Evolutionary conservation across 116 monocot species (phyloP), one percentile per base, ranked within the genome.

Genomic region (Phalaenopsis hybrid): DNA sequence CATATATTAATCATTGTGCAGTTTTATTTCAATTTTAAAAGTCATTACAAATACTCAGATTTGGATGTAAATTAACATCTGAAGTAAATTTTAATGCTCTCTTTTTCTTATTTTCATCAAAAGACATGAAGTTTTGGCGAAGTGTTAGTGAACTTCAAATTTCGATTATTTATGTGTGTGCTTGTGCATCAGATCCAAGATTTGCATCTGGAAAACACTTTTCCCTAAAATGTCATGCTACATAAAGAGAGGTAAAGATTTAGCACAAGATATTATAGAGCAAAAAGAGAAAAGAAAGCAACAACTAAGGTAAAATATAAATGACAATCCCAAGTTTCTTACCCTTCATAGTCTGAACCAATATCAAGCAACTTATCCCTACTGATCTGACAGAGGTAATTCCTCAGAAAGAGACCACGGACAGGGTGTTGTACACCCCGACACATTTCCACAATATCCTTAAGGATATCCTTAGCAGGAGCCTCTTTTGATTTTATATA

Each of bases 401-500:
- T 96, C 57, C 96, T 92, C 55, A 96, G 82, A 67, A 96, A 96
- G 86, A 96, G 96, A 44, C 96, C 96, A 77, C 89, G 91, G 57
- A 96, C 82, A 63, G 96, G 96, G 88, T 96, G 84, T 74, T 96
- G 96, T 59, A 96, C 85, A 28, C 89, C 96, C 46, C 93, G 90
- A 20, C 92, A 96, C 96, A 96, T 96, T 86, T 96, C 96, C 25
- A 96, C 96, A 81, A 96, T 90, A 78, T 96, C 96, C 70, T 96
- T 96, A 70, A 96, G 93, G 55, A 96, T 89, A 86, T 96, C 96
- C 79, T 92, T 93, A 3, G 93, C 89, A 75, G 96, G 93, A 75
- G 96, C 96, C 78, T 96, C 96, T 84, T 96, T 96, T 69, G 96
- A 92, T 88, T 88, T 93, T 48, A 96, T 96, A 75, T 96, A 96